These are phyloP conservation scores for Leccinum broughii DNA, from an alignment of 768 basidiomycete genomes.

Conservation along the genomic window DNA sequence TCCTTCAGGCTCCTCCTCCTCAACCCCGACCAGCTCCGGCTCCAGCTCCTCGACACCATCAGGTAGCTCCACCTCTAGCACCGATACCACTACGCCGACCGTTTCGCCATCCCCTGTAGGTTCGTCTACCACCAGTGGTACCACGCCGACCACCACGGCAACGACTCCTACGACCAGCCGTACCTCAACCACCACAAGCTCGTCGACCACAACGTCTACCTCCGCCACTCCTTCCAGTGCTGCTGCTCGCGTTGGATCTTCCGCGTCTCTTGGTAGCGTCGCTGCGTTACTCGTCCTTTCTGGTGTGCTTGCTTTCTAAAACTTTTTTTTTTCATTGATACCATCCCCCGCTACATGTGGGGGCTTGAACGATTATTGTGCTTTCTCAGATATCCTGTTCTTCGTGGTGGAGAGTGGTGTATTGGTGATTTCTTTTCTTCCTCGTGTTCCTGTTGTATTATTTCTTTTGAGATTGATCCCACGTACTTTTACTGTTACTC, in stretches of 20 bases:
- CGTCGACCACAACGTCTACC: conserved; percentile 24
- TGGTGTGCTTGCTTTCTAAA: conserved; percentile 23
- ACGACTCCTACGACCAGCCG: conserved; percentile 38
- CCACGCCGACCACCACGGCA: conserved; percentile 37
- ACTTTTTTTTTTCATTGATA: background rate
- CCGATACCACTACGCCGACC: conserved; percentile 11
- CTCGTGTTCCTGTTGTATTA: conserved; percentile 25
- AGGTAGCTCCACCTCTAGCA: conserved; percentile 18
- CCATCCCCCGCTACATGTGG: conserved; percentile 1
- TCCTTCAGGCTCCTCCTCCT: conserved; percentile 12
- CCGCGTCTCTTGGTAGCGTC: conserved; percentile 21
- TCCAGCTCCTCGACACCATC: conserved; percentile 8
- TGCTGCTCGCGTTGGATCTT: conserved; percentile 23
- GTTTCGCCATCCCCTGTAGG: conserved; percentile 1
- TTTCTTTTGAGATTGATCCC: background rate
- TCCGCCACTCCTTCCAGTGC: conserved; percentile 22
- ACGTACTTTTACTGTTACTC: too few relatives aligned
- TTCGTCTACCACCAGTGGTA: conserved; percentile 10
- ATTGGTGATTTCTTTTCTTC: background rate
- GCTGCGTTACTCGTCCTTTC: conserved; percentile 24
- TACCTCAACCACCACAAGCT: background rate
- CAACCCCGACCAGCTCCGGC: background rate
- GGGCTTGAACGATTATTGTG: conserved; percentile 11
- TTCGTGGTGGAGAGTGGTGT: conserved; percentile 8
- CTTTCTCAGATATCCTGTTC: conserved; percentile 2